Evolutionary conservation across 2,329 filamentous ascomycete species (phyloP).

Genomic region (Dactylonectria estremocensis): DNA sequence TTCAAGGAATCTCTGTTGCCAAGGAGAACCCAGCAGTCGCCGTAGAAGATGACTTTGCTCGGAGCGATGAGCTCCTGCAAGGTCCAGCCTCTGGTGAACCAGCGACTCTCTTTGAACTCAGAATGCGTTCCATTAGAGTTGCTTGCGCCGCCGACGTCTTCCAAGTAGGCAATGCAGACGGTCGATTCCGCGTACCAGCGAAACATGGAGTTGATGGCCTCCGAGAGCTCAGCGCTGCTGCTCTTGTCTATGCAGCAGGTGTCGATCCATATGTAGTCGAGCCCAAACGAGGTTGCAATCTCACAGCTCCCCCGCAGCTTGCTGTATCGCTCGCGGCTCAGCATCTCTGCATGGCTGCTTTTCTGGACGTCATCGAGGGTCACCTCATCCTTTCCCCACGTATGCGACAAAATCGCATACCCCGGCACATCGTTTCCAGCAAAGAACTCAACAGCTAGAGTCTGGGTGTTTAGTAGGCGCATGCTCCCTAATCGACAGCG

Average conservation of each 20-base stretch:
- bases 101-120: slow-evolving; percentile 37
- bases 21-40: slow-evolving; percentile 39
- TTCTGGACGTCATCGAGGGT: slow-evolving; percentile 37
- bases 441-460: slow-evolving; percentile 42
- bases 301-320: slow-evolving; percentile 44
- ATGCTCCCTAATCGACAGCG: slow-evolving; percentile 25
- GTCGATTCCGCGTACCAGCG: slow-evolving; percentile 50
- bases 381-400: slow-evolving; percentile 45
- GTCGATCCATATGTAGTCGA: slow-evolving; percentile 51
- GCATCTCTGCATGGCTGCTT: background rate
- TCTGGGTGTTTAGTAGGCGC: slow-evolving; percentile 46
- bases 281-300: slow-evolving; percentile 32
- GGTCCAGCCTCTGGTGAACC: slow-evolving; percentile 50
- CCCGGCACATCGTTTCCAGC: slow-evolving; percentile 31
- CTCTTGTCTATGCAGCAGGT: slow-evolving; percentile 54
- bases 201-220: slow-evolving; percentile 54
- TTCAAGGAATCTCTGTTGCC: slow-evolving; percentile 40
- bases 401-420: slow-evolving; percentile 50
- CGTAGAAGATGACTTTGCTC: slow-evolving; percentile 44
- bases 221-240: slow-evolving; percentile 51
- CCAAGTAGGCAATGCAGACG: slow-evolving; percentile 48
- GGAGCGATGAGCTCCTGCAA: slow-evolving; percentile 51
- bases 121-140: slow-evolving; percentile 16
- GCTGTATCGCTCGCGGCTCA: slow-evolving; percentile 23
- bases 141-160: slow-evolving; percentile 34